Evolutionary conservation across 768 basidiomycete genomes (phyloP).

Genomic region (Leucosporidium creatinivorum): DNA sequence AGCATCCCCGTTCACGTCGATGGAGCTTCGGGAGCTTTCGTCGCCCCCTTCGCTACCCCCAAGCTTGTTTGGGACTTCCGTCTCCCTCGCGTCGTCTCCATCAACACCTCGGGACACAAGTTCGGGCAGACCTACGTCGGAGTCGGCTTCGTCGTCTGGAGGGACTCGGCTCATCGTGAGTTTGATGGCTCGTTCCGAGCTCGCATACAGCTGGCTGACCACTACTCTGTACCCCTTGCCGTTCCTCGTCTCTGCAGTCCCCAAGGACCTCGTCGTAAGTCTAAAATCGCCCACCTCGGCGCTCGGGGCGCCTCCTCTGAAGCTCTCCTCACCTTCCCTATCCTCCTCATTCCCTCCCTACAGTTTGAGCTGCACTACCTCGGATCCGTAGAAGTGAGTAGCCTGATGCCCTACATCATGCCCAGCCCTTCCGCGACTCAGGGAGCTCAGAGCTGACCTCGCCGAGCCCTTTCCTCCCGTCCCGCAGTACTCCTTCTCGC

Average conservation of each 20-base stretch:
- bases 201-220: background rate
- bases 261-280: constrained; percentile 60
- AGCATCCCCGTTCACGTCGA: constrained; percentile 56
- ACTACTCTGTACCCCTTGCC: no score
- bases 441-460: no score
- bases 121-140: constrained; percentile 33
- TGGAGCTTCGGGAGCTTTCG: constrained; percentile 57
- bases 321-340: background rate
- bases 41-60: constrained; percentile 53
- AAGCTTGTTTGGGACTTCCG: constrained; percentile 39
- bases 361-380: constrained; percentile 37
- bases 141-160: constrained; percentile 61
- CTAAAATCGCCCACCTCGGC: constrained; percentile 41
- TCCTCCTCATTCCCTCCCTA: background rate
- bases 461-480: constrained; percentile 32
- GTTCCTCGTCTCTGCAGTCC: constrained; percentile 43
- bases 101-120: constrained; percentile 39
- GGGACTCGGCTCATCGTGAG: constrained; percentile 45
- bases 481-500: constrained; percentile 63
- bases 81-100: constrained; percentile 39
- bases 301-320: background rate
- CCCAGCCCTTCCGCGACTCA: no score
- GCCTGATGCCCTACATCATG: no score
- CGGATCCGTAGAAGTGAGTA: constrained; percentile 37
- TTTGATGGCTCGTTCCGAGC: background rate